Evolutionary conservation across 352 stramenopile genomes (phyloP), one percentile per base, ranked within the genome.

Genomic region (Discostella stelligera): DNA sequence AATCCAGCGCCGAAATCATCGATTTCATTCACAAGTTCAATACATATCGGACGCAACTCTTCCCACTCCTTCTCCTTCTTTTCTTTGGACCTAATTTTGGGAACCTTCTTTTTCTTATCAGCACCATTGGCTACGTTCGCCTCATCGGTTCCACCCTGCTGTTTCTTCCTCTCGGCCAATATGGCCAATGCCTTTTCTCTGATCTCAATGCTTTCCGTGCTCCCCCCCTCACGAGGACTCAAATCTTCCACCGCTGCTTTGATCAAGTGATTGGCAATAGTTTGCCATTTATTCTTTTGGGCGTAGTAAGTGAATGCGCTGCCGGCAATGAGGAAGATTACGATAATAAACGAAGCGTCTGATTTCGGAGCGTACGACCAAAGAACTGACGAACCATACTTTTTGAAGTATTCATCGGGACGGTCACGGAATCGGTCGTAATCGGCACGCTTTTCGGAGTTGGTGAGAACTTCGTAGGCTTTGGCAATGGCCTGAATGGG

Each of bases 1-100:
- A 90, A 93, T 20, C 87, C 87, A 59, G 78, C 87, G 56, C 87
- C 87, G 85, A 93, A 93, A 79, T 93, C 87, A 23, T 89, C 68
- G 52, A 90, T 88, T 62, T 93, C 77, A 56, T 87, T 83, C 0
- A 91, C 87, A 53, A 91, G 59, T 25, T 84, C 75, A 37, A 62
- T 66, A 74, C 88, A 76, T 56, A 93, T 90, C 14, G 87, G 84
- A 50, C 77, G 55, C 39, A 93, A 75, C 27, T 80, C 71, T 23
- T 89, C 80, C 62, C 81, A 68, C 65, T 89, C 71, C 46, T 83
- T 70, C 64, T 89, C 71, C 54, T 83, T 89, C 59, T 87, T 88
- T 62, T 93, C 87, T 49, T 86, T 91, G 3, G 41, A 41, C 11
- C 71, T 84, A 16, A 86, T 20, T 74, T 90, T 93, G 9, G 72